phyloP scores from a whole-genome alignment of 306 rosid genomes.

The Citrullus mucosospermus region DNA sequence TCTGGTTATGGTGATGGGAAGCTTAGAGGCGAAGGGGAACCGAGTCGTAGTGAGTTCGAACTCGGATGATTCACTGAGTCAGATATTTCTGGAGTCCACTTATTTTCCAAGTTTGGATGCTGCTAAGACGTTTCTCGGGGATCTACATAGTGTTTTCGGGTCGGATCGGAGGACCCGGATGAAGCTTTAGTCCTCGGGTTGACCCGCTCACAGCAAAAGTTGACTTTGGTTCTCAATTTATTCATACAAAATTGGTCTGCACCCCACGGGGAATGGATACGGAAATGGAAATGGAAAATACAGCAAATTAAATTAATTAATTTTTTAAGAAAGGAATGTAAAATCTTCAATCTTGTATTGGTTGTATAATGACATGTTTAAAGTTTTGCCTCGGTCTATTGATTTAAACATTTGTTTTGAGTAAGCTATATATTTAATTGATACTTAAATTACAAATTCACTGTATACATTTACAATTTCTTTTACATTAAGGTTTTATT shows the following conservation, averaged over 20 bases:
- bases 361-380: neutral
- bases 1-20: constrained; percentile 58
- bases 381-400: neutral
- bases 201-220: neutral
- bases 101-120: constrained; percentile 92
- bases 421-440: neutral
- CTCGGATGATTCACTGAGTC: constrained; percentile 63
- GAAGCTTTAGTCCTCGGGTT: constrained; percentile 1
- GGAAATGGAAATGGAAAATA: neutral
- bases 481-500: too few species aligned
- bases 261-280: neutral
- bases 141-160: constrained; percentile 6
- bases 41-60: constrained; percentile 40
- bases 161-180: constrained; percentile 1
- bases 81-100: constrained; percentile 63
- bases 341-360: neutral
- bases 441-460: too few species aligned
- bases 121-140: constrained; percentile 76
- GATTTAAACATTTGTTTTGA: neutral
- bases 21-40: constrained; percentile 68
- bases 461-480: too few species aligned
- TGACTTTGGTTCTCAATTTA: neutral
- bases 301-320: neutral
- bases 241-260: neutral
- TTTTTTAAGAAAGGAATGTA: neutral